Base-by-base conservation (phyloP, 2,329 filamentous ascomycete species). In the Mycocentrospora acerina region DNA sequence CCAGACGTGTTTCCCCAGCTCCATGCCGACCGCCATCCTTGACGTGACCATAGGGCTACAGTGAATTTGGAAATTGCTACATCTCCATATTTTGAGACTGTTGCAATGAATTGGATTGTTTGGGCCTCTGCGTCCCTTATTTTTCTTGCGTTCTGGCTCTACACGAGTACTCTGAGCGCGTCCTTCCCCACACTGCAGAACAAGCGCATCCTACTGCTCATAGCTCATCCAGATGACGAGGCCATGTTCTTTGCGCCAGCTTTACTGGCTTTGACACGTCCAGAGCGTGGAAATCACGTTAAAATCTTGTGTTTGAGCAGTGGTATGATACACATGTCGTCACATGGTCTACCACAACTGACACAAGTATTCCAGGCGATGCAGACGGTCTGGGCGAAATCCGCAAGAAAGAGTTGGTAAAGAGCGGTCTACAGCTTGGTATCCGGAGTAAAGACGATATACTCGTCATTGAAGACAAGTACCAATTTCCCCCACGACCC, bases 211-310 rank as follows among this genome's bases (percentile, higher is more conserved):
- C 86, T 88, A 64, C 79, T 98, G 37, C 76, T 98, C 38, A 97
- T 98, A 60, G 93, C 93, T 15, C 93, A 98, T 71, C 93, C 93
- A 0, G 93, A 98, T 70, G 93, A 98, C 61, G 93, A 98, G 74
- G 93, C 91, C 67, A 98, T 98, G 93, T 98, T 98, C 77, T 98
- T 98, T 71, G 83, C 90, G 48, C 93, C 93, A 0, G 87, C 89
- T 1, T 76, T 97, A 11, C 77, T 94, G 55, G 83, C 87, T n/a
- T 79, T 98, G 41, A 91, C 90, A 13, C 76, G 80, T 11, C 88
- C 89, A 4, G 81, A 83, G 42, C 76, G 85, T 14, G 86, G 88
- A 4, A 97, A 98, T 70, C 89, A 94, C 63, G 79, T 98, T 61
- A 93, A 94, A 71, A 95, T 98, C 48, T 72, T 97, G 39, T 98